Evolutionary conservation across 2,329 filamentous ascomycete genomes (phyloP).

Genomic region (Pyrenophora graminea): DNA sequence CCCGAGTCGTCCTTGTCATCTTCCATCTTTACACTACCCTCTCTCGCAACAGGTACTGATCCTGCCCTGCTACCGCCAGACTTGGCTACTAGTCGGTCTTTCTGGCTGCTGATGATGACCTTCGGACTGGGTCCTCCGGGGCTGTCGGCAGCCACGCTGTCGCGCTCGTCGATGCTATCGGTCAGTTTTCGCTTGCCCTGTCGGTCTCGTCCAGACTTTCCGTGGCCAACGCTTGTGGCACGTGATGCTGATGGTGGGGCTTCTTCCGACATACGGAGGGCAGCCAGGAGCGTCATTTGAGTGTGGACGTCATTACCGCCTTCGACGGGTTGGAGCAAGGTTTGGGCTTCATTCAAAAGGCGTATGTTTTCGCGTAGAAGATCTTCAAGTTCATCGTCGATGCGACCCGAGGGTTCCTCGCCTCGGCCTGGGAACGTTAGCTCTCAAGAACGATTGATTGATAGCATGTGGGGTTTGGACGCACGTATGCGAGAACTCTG

Average conservation of each 20-base stretch:
- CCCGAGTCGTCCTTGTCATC: slow-evolving; percentile 52
- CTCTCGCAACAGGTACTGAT: slow-evolving; percentile 52
- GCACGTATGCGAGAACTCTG: slow-evolving; percentile 37
- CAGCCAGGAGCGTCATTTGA: slow-evolving; percentile 53
- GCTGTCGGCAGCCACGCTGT: slow-evolving; percentile 46
- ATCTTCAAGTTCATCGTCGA: slow-evolving; percentile 53
- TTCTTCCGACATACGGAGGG: slow-evolving; percentile 54
- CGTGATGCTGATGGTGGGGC: slow-evolving; percentile 41
- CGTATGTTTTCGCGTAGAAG: slow-evolving; percentile 55
- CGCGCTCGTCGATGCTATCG: slow-evolving; percentile 44
- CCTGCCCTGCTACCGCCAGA: slow-evolving; percentile 47
- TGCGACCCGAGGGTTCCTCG: slow-evolving; percentile 42
- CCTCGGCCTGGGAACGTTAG: slow-evolving; percentile 36
- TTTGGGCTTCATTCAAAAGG: slow-evolving; percentile 51
- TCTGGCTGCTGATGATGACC: slow-evolving; percentile 36
- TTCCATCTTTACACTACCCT: slow-evolving; percentile 57
- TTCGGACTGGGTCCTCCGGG: slow-evolving; percentile 44
- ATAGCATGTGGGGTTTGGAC: not conserved
- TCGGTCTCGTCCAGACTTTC: slow-evolving; percentile 44
- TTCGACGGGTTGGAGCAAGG: slow-evolving; percentile 50
- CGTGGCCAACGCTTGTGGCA: slow-evolving; percentile 37
- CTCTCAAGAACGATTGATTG: not conserved
- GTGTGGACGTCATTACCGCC: slow-evolving; percentile 48
- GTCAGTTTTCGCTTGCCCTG: slow-evolving; percentile 45
- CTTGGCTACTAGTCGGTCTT: slow-evolving; percentile 47